Evolutionary conservation across 805 yeast species (phyloP).

Genomic region (Starmerella cellae): DNA sequence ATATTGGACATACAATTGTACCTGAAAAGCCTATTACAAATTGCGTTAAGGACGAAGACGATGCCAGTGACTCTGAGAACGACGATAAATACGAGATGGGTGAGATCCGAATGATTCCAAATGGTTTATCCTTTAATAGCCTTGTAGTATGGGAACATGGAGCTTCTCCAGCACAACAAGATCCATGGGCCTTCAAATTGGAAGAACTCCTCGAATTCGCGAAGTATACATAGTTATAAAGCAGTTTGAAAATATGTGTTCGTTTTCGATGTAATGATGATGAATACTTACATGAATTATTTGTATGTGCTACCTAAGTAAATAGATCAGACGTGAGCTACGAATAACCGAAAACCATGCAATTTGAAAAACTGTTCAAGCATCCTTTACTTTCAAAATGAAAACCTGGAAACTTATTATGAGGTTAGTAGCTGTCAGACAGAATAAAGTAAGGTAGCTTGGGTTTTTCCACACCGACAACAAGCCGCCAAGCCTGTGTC

Average conservation of each 20-base stretch:
- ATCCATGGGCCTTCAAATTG: conserved; percentile 16
- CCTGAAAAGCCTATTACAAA: conserved; percentile 12
- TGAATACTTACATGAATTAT: no score
- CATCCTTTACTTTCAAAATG: no score
- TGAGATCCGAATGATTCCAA: background rate
- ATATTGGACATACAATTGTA: conserved; percentile 14
- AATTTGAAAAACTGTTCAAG: no score
- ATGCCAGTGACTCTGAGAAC: background rate
- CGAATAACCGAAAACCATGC: no score
- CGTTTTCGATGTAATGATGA: background rate
- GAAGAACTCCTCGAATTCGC: conserved; percentile 15
- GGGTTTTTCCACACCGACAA: conserved; percentile 96
- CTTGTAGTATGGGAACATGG: conserved; percentile 20
- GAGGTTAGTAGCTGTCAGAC: conserved; percentile 37
- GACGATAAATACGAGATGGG: background rate
- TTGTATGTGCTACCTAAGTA: no score
- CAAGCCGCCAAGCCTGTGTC: conserved; percentile 37
- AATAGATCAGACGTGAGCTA: no score
- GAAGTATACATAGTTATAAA: background rate
- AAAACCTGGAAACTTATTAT: no score
- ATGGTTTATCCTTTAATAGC: conserved; percentile 4
- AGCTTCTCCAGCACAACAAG: conserved; percentile 4
- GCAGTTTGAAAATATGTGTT: background rate
- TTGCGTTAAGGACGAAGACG: conserved; percentile 13
- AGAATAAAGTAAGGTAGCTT: conserved; percentile 77